Evolutionary conservation across 306 rosid species (phyloP).

Genomic region (Cicer cuneatum): DNA sequence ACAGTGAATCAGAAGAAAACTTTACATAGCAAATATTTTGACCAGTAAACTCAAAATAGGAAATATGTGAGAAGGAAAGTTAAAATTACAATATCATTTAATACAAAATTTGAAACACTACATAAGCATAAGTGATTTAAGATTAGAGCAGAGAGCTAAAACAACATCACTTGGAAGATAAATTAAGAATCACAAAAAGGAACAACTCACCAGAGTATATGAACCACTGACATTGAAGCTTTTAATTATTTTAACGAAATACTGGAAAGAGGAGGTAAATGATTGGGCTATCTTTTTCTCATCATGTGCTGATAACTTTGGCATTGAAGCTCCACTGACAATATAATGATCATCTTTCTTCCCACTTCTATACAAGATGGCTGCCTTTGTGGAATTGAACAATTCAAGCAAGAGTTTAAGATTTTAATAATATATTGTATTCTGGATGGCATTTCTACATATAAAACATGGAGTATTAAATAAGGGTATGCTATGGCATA

Average conservation of each 20-base stretch:
- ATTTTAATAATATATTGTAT: constrained; percentile 16
- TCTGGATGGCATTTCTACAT: constrained; percentile 32
- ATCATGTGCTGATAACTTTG: constrained; percentile 59
- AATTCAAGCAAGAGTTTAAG: constrained; percentile 42
- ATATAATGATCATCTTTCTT: constrained; percentile 53
- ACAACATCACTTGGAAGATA: constrained; percentile 27
- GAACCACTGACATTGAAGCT: constrained; percentile 89
- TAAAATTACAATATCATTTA: constrained; percentile 1
- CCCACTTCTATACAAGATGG: constrained; percentile 54
- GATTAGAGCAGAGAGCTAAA: constrained; percentile 22
- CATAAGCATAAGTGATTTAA: constrained; percentile 26
- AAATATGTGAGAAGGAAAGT: constrained; percentile 15
- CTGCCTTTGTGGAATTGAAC: constrained; percentile 53
- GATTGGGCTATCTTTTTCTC: constrained; percentile 71
- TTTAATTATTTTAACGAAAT: constrained; percentile 88
- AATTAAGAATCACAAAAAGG: constrained; percentile 35
- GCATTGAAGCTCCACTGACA: constrained; percentile 55
- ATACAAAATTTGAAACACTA: constrained; percentile 12
- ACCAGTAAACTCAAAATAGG: constrained; percentile 9
- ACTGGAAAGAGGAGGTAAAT: constrained; percentile 74
- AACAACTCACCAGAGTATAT: constrained; percentile 80
- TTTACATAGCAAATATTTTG: not conserved
- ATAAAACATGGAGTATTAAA: constrained; percentile 26
- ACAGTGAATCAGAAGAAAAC: constrained; percentile 25
- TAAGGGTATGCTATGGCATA: constrained; percentile 13